Evolutionary conservation across 1,284 basidiomycete genomes (phyloP), one percentile per base, ranked within the genome.

Genomic region (Uromyces viciae-fabae): DNA sequence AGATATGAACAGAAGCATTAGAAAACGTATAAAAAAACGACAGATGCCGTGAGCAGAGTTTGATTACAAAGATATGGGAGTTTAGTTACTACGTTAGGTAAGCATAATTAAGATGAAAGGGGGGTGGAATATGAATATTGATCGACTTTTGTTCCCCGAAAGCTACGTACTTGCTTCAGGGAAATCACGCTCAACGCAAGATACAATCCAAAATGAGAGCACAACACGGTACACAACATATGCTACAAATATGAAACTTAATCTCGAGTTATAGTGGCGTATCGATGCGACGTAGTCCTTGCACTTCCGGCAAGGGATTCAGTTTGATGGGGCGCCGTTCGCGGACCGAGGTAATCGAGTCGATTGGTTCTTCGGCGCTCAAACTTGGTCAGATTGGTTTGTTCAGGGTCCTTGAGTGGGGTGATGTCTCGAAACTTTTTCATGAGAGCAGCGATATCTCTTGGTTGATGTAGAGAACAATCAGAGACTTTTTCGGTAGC

Each of bases 201-300:
- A n/a, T n/a, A n/a, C n/a, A n/a, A n/a, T n/a, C n/a, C n/a, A n/a
- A n/a, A n/a, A n/a, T n/a, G n/a, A n/a, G n/a, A n/a, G n/a, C n/a
- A n/a, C n/a, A n/a, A n/a, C n/a, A n/a, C n/a, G n/a, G n/a, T n/a
- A n/a, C n/a, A n/a, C n/a, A n/a, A n/a, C n/a, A n/a, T n/a, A n/a
- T n/a, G n/a, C n/a, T n/a, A n/a, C n/a, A n/a, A n/a, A n/a, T 22
- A 49, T 11, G 11, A 22, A 49, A 11, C 22, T 56, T 25, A 73
- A 38, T 52, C 71, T n/a, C 49, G 73, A 33, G 73, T 43, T 9
- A 75, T n/a, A 33, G 28, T 75, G 11, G 56, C 54, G 25, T 80
- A 80, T 11, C 77, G 69, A 31, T 80, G 77, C 22, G 77, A 80
- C 19, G 66, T 72, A 62, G 77, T 80, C 25, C 69, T 62, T 46